Percentiles rank a stretch among this genome's conserved stretches.
These are phyloP conservation scores for Blastobotrys niveus DNA, from an alignment of 1,139 yeast species.

Conservation along the genomic window DNA sequence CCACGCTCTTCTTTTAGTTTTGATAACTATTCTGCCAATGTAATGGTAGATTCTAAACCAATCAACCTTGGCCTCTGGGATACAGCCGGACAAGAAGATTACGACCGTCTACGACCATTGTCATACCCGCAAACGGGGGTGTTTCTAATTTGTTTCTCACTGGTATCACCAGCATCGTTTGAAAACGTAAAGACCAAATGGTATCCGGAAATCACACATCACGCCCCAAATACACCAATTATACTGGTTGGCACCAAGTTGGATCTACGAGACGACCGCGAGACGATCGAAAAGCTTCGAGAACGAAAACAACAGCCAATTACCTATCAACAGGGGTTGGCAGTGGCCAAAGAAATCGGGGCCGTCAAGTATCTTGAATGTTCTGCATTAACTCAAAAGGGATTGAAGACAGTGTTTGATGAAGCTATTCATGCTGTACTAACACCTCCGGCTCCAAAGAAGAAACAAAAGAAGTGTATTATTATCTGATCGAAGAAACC, in stretches of 20 bases:
- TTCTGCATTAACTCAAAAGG: conserved; percentile 88
- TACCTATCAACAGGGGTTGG: conserved; percentile 54
- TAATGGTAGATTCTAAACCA: conserved; percentile 75
- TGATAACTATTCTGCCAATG: conserved; percentile 84
- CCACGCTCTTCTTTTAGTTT: conserved; percentile 42
- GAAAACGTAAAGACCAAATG: conserved; percentile 66
- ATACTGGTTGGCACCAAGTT: conserved; percentile 80
- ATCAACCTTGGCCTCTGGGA: conserved; percentile 89
- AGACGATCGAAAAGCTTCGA: conserved; percentile 63
- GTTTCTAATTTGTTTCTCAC: conserved; percentile 80
- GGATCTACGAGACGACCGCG: conserved; percentile 79
- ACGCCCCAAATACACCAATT: conserved; percentile 74
- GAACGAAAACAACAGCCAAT: conserved; percentile 62
- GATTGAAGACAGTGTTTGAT: conserved; percentile 70
- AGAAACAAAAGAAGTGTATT: conserved; percentile 52
- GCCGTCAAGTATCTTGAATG: conserved; percentile 77
- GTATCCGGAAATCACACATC: conserved; percentile 86
- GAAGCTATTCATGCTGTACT: conserved; percentile 70
- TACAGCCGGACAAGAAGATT: conserved; percentile 97
- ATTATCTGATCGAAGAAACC: conserved; percentile 48
- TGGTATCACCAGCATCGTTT: conserved; percentile 76
- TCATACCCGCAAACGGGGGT: conserved; percentile 92
- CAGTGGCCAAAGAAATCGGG: conserved; percentile 65
- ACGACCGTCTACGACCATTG: conserved; percentile 83
- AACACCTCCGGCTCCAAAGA: conserved; percentile 41